A percentile compares a stretch with the other conserved stretches of the same genome.
Evolutionary conservation across 139 green algal genomes (phyloP).

Genomic region (Volvox reticuliferus): DNA sequence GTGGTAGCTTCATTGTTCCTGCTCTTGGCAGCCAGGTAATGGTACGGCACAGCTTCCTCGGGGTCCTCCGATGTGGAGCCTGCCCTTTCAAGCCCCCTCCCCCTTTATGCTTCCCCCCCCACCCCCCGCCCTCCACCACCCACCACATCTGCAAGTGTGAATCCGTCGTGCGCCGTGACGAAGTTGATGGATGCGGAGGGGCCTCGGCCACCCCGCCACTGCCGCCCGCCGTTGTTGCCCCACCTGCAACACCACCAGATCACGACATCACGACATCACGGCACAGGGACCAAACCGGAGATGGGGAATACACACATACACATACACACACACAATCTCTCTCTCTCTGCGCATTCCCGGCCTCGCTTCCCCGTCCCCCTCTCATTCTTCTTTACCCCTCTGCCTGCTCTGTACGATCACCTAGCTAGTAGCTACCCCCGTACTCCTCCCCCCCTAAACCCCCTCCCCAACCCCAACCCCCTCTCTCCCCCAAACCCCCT

Average conservation of each 20-base stretch:
- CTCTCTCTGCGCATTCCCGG: not conserved
- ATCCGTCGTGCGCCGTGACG: constrained; percentile 97
- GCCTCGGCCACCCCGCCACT: constrained; percentile 81
- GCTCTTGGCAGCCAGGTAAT: too few species aligned
- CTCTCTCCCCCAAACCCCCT: too few species aligned
- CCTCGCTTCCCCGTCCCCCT: not conserved
- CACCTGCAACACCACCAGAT: too few species aligned
- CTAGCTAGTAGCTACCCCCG: not conserved
- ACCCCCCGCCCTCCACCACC: not conserved
- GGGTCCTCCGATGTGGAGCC: too few species aligned
- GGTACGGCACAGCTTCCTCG: too few species aligned
- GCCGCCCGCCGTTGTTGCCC: constrained; percentile 81
- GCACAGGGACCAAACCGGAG: too few species aligned
- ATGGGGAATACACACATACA: not conserved
- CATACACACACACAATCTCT: too few species aligned
- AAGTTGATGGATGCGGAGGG: constrained; percentile 96
- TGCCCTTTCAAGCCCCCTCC: too few species aligned
- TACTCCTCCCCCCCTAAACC: not conserved
- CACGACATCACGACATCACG: not conserved
- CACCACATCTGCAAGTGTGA: constrained; percentile 95
- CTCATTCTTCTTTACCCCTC: not conserved
- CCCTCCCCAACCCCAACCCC: not conserved
- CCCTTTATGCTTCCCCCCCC: not conserved
- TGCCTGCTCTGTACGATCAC: too few species aligned
- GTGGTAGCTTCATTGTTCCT: too few species aligned